phyloP scores from a whole-genome alignment of 108 stramenopile species.

The Nitzschia sp. region DNA sequence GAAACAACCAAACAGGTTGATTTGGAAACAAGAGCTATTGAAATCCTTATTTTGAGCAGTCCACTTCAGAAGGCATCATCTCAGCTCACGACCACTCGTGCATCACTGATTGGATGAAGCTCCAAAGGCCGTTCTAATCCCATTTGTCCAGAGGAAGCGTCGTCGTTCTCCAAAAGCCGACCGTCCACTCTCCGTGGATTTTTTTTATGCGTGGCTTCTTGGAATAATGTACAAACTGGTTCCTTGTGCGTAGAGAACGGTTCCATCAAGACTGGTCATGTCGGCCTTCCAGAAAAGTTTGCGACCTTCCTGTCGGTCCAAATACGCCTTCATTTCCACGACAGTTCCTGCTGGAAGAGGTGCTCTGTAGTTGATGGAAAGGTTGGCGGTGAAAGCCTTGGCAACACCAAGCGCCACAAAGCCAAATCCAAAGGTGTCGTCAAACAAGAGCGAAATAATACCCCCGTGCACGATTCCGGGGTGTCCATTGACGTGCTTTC shows the following conservation, averaged over 20 bases:
- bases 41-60: too few species aligned
- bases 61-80: too few species aligned
- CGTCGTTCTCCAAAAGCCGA: too few species aligned
- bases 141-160: too few species aligned
- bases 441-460: slow-evolving; percentile 51
- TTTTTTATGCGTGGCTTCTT: slow-evolving; percentile 5
- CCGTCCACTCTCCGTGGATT: neutral
- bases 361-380: slow-evolving; percentile 41
- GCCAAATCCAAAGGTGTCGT: slow-evolving; percentile 54
- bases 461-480: slow-evolving; percentile 60
- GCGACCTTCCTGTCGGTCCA: slow-evolving; percentile 37
- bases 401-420: slow-evolving; percentile 42
- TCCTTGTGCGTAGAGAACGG: slow-evolving; percentile 47
- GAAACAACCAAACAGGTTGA: too few species aligned
- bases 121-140: too few species aligned
- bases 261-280: slow-evolving; percentile 36
- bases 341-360: slow-evolving; percentile 40
- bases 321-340: slow-evolving; percentile 19
- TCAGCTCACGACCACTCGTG: too few species aligned
- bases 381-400: slow-evolving; percentile 48
- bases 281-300: slow-evolving; percentile 48
- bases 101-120: too few species aligned
- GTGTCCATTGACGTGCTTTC: slow-evolving; percentile 52
- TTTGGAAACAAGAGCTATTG: too few species aligned
- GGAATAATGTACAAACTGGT: slow-evolving; percentile 57